Evolutionary conservation across 768 basidiomycete genomes (phyloP), one percentile per base, ranked within the genome.

Genomic region (Leucogyrophana mollusca): DNA sequence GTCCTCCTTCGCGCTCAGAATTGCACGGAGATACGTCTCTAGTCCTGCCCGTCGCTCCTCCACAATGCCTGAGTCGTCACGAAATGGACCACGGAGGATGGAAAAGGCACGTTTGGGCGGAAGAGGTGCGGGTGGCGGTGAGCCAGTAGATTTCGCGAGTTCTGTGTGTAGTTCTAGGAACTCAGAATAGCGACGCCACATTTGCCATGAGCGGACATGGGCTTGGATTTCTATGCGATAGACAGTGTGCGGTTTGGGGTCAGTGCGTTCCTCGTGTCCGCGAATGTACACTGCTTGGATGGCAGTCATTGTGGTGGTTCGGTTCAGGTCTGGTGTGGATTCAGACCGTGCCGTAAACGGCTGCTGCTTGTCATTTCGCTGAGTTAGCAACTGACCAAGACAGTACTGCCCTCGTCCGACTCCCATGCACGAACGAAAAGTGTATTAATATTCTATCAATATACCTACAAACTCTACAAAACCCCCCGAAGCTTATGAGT

Each of bases 131-230:
- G 94, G 94, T 9, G 94, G 92, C 16, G 85, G 68, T n/a, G 82
- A 77, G 13, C 85, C 85, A n/a, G 80, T 79, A n/a, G 84, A 79
- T 60, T 87, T 85, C 21, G 78, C 77, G 56, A 96, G 80, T 57
- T 94, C 87, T 7, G 79, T 77, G 64, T 94, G 80, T 6, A 98
- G 82, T 56, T 90, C 84, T 60, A 79, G 83, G 69, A 98, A 98
- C 69, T 96, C 93, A 34, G 91, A 94, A 71, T 97, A 98, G 40
- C 95, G 87, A 47, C 87, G 76, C 83, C 88, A 90, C 77, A 96
- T 89, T 47, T 87, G 82, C 94, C 94, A 97, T 61, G 90, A 86
- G 50, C 90, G 85, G 22, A 93, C 89, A 45, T 90, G 83, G 5
- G 92, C 92, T 55, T 88, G 82, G 56, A 97, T 83, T 58, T 85